Conservation (phyloP, 345 rosid genomes). For the Sonneratia caseolaris region DNA sequence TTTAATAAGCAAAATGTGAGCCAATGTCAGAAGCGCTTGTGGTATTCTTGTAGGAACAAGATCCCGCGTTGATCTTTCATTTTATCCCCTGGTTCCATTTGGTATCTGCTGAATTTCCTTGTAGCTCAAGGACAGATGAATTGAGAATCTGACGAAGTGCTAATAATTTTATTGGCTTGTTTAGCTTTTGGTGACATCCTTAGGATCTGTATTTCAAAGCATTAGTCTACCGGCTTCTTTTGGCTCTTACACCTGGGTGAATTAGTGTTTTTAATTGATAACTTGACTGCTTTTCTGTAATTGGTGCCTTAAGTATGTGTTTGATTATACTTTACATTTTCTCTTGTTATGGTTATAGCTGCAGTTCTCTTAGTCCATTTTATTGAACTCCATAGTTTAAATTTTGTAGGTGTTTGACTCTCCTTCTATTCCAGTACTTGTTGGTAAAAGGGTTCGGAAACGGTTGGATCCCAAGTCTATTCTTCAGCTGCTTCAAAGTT, state of each 20-base stretch:
- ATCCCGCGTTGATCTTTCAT: background rate
- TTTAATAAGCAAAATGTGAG: background rate
- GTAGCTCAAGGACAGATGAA: background rate
- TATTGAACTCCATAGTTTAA: background rate
- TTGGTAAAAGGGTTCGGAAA: constrained; percentile 59
- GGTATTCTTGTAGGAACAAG: background rate
- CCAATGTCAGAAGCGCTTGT: background rate
- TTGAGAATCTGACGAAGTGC: background rate
- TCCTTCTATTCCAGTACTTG: constrained; percentile 54
- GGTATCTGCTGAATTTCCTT: background rate
- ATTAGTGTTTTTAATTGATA: background rate
- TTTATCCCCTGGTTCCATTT: background rate
- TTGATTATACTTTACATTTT: background rate
- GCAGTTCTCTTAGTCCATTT: background rate
- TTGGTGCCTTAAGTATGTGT: background rate
- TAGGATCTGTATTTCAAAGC: background rate
- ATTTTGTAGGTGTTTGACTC: constrained; percentile 66
- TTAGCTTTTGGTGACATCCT: background rate
- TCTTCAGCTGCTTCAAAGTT: constrained; percentile 50
- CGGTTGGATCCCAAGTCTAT: constrained; percentile 78
- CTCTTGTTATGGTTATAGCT: background rate
- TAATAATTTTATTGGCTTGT: background rate
- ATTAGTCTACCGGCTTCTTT: no score
- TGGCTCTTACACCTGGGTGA: no score
- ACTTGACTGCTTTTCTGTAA: background rate